A percentile compares a stretch with the other conserved stretches of the same genome.
Conservation (phyloP, 345 rosid genomes). For the Sisymbrium altissimum region DNA sequence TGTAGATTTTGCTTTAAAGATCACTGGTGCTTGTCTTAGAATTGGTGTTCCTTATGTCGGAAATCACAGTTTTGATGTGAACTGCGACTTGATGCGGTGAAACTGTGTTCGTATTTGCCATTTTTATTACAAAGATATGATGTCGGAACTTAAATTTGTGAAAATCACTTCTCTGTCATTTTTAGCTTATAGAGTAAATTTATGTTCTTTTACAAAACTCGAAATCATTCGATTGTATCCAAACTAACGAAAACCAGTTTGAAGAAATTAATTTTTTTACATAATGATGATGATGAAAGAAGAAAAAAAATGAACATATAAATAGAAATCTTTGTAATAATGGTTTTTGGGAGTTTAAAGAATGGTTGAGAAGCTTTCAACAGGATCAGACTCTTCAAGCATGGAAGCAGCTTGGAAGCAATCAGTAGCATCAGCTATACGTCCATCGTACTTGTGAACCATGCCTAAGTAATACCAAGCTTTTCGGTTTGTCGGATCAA, state of each 20-base stretch:
- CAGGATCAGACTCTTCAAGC: constrained; percentile 91
- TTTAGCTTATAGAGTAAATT: too few species aligned
- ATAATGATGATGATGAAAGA: not conserved
- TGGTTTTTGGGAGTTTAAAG: constrained; percentile 30
- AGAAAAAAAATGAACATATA: constrained; percentile 4
- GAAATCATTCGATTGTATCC: not conserved
- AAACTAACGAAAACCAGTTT: not conserved
- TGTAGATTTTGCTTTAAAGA: too few species aligned
- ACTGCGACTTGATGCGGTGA: too few species aligned
- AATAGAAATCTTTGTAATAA: not conserved
- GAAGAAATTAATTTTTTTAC: constrained; percentile 11
- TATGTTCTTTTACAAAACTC: not conserved
- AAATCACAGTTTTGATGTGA: too few species aligned
- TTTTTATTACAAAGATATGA: not conserved
- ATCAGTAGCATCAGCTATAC: constrained; percentile 80
- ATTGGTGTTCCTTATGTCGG: too few species aligned
- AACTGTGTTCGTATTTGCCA: too few species aligned
- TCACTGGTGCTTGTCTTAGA: too few species aligned
- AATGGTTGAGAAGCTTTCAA: constrained; percentile 77
- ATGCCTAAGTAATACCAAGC: constrained; percentile 91
- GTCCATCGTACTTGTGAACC: constrained; percentile 76
- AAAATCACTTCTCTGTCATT: not conserved
- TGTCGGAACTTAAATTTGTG: not conserved
- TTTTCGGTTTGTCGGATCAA: constrained; percentile 77
- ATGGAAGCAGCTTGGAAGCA: constrained; percentile 94